Percentiles rank a stretch among this genome's conserved stretches.
Evolutionary conservation across 208 protist genomes (phyloP).

Genomic region (Acanthamoeba lugdunensis): DNA sequence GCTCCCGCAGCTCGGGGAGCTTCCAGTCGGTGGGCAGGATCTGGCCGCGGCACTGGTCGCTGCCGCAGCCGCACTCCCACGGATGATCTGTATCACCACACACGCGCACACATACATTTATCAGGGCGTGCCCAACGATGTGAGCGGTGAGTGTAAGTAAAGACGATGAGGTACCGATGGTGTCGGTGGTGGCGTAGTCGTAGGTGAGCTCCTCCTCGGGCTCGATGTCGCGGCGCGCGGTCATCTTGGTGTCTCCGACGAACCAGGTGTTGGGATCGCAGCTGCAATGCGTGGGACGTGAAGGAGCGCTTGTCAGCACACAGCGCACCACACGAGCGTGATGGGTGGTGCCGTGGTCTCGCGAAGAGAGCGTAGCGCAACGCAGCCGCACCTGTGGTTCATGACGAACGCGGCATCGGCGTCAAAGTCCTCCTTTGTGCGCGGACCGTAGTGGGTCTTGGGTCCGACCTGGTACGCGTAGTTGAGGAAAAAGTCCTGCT

Average conservation of each 20-base stretch:
- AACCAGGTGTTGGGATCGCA: slow-evolving; percentile 75
- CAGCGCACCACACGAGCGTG: neutral
- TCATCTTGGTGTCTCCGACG: slow-evolving; percentile 70
- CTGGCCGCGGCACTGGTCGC: slow-evolving; percentile 40
- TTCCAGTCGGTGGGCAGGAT: slow-evolving; percentile 65
- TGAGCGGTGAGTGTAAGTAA: neutral
- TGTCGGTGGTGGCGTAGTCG: slow-evolving; percentile 73
- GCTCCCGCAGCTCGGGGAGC: slow-evolving; percentile 65
- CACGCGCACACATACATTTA: neutral
- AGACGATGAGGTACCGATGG: neutral
- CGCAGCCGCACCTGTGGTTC: slow-evolving; percentile 60
- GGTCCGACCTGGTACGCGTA: slow-evolving; percentile 71
- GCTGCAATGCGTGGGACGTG: neutral
- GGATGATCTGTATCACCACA: slow-evolving; percentile 28
- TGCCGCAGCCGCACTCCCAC: slow-evolving; percentile 71
- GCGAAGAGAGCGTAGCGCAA: neutral
- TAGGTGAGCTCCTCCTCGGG: slow-evolving; percentile 73
- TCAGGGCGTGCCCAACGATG: neutral
- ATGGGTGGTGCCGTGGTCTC: neutral
- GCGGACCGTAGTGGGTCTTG: slow-evolving; percentile 72
- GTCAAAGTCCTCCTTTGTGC: slow-evolving; percentile 63
- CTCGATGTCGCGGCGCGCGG: slow-evolving; percentile 62
- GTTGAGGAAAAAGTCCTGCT: slow-evolving; percentile 57
- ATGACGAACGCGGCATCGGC: slow-evolving; percentile 70
- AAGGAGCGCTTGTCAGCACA: neutral